Evolutionary conservation across 345 rosid species (phyloP).

Genomic region (Populus simonii): DNA sequence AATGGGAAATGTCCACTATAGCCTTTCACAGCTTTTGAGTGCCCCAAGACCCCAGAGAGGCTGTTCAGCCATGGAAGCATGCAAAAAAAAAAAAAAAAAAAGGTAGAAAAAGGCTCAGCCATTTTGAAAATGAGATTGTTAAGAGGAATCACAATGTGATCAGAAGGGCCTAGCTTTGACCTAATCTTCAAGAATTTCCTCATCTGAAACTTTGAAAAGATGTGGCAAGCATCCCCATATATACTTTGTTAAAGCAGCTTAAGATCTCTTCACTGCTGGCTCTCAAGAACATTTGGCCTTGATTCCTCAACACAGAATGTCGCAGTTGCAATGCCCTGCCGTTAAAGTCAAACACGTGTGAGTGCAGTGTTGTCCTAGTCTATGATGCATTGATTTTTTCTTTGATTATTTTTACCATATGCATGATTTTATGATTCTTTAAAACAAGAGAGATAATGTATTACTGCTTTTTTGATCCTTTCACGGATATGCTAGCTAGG

Average conservation of each 20-base stretch:
- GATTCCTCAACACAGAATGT: constrained; percentile 39
- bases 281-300: constrained; percentile 34
- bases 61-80: constrained; percentile 40
- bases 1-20: constrained; percentile 10
- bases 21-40: constrained; percentile 29
- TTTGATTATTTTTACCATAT: neutral
- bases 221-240: constrained; percentile 37
- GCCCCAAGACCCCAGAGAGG: constrained; percentile 27
- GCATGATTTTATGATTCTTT: neutral
- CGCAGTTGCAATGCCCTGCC: neutral
- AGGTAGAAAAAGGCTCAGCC: constrained; percentile 22
- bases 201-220: constrained; percentile 37
- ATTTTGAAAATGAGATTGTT: constrained; percentile 26
- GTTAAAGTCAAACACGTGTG: constrained; percentile 14
- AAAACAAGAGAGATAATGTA: no score
- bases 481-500: no score
- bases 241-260: constrained; percentile 35
- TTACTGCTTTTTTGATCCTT: no score
- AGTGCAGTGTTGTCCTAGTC: constrained; percentile 5
- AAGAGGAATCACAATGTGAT: constrained; percentile 34
- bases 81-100: constrained; percentile 22
- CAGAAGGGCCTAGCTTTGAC: constrained; percentile 38
- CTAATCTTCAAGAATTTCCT: constrained; percentile 36
- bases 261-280: constrained; percentile 10
- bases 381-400: constrained; percentile 8